Conservation (phyloP, 169 alveolate species). For the Eimeria zaria region DNA sequence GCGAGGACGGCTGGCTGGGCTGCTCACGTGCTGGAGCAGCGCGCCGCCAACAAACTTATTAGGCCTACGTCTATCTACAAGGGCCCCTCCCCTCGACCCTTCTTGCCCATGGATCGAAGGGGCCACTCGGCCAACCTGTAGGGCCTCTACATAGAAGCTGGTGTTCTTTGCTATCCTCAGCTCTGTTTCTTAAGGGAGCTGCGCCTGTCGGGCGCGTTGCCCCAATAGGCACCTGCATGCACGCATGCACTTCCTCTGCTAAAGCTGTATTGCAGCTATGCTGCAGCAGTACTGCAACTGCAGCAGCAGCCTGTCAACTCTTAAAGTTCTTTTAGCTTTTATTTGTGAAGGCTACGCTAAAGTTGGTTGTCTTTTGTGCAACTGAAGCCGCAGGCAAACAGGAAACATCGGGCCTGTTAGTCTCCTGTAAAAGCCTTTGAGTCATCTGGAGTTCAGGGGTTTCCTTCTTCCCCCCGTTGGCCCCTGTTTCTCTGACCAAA, state of each 20-base stretch:
- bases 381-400: neutral
- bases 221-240: neutral
- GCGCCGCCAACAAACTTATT: conserved; percentile 88
- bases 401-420: neutral
- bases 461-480: neutral
- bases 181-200: neutral
- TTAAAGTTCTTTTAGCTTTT: neutral
- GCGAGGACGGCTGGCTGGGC: conserved; percentile 93
- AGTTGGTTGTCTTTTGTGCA: neutral
- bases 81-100: conserved; percentile 87
- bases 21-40: conserved; percentile 92
- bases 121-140: conserved; percentile 26
- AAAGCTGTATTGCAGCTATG: neutral
- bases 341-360: neutral
- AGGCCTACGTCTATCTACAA: conserved; percentile 89
- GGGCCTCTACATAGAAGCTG: neutral
- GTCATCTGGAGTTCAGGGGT: neutral
- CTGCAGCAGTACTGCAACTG: neutral
- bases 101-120: conserved; percentile 56
- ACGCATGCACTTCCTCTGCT: neutral
- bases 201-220: neutral
- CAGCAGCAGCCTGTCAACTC: neutral
- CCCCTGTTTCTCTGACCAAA: conserved; percentile 12
- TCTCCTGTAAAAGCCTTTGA: neutral
- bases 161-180: neutral